phyloP scores from a whole-genome alignment of 2,329 filamentous ascomycete species.

The Arthrobotrys conoides region DNA sequence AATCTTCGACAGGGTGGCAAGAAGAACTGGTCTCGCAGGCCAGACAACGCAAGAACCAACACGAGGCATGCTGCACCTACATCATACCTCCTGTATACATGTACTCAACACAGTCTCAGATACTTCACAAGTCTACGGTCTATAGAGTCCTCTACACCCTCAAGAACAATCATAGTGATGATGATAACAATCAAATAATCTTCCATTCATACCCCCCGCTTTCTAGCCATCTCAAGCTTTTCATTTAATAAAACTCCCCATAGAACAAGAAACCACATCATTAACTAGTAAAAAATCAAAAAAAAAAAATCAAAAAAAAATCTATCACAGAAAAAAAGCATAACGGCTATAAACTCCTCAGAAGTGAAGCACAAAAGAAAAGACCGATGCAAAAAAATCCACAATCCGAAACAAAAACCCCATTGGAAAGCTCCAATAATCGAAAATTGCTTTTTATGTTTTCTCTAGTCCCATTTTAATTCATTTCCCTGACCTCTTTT shows the following conservation, averaged over 20 bases:
- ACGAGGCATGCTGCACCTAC: too few species aligned
- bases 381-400: background rate
- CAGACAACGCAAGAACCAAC: too few species aligned
- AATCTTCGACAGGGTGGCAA: too few species aligned
- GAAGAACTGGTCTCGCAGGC: too few species aligned
- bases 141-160: background rate
- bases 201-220: background rate
- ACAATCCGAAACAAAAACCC: constrained; percentile 3
- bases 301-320: too few species aligned
- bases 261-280: background rate
- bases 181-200: background rate
- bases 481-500: background rate
- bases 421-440: background rate
- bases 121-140: background rate
- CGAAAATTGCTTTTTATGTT: constrained; percentile 28
- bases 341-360: constrained; percentile 18
- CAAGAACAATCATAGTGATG: background rate
- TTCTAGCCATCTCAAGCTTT: constrained; percentile 2
- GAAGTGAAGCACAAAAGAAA: background rate
- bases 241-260: constrained; percentile 20
- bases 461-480: background rate
- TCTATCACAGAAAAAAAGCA: constrained; percentile 18
- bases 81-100: too few species aligned
- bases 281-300: constrained; percentile 13
- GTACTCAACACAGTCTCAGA: too few species aligned